Percentiles rank a stretch among this genome's conserved stretches.
These are phyloP conservation scores for Linnemannia hyalina DNA, from an alignment of 192 early-diverging fungal genomes.

Conservation along the genomic window DNA sequence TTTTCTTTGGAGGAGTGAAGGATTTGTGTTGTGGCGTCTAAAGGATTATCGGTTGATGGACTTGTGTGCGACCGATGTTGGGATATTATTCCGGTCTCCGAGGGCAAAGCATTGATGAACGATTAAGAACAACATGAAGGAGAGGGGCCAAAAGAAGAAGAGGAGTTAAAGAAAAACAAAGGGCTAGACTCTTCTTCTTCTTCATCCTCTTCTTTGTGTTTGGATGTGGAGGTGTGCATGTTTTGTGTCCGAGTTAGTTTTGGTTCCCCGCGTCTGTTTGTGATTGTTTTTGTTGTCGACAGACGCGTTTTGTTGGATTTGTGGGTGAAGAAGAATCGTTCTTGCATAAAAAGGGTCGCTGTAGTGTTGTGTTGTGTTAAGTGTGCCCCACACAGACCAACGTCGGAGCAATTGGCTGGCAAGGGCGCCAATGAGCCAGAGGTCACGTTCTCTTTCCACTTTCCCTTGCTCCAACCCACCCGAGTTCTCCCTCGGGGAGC, in stretches of 20 bases:
- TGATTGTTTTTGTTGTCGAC: not conserved
- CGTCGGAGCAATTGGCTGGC: not conserved
- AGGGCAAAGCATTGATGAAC: not conserved
- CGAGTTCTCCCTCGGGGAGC: not conserved
- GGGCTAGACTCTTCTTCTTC: not conserved
- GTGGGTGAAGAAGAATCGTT: conserved; percentile 10
- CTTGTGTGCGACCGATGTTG: not conserved
- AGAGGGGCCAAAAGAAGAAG: not conserved
- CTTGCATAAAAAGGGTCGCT: not conserved
- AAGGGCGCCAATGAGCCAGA: not conserved
- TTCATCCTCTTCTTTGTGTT: not conserved
- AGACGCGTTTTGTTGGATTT: not conserved
- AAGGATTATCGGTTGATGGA: not conserved
- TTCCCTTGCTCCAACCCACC: not conserved
- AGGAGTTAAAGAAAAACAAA: not conserved
- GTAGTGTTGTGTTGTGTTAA: not conserved
- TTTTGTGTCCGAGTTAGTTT: not conserved
- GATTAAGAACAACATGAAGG: not conserved
- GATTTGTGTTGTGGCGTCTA: not conserved
- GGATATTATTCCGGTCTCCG: not conserved
- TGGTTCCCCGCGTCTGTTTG: not conserved
- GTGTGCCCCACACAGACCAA: not conserved
- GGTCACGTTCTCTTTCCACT: not conserved
- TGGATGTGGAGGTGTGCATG: not conserved
- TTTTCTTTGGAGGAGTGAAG: not conserved